phyloP scores from a whole-genome alignment of 2,329 filamentous ascomycete genomes.

The Epichloe uncinata region DNA sequence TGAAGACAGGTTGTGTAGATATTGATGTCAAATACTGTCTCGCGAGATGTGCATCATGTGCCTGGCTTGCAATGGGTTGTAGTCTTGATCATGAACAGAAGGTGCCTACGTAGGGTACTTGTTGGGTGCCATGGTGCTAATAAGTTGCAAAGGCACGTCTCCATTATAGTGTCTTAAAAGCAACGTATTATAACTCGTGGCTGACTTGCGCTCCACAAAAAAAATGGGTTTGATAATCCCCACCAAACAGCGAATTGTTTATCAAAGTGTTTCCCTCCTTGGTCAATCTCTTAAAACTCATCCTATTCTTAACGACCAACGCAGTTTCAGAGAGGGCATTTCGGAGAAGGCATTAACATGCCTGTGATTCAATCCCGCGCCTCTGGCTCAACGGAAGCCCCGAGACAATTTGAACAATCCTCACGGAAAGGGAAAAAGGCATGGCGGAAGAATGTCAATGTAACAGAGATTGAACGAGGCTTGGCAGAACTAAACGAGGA shows the following conservation, averaged over 20 bases:
- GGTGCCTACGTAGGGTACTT: too few species aligned
- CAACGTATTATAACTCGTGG: background rate
- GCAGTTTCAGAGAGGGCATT: background rate
- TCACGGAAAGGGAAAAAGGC: conserved; percentile 97
- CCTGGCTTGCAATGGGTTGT: too few species aligned
- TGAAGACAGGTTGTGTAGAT: too few species aligned
- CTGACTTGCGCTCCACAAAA: conserved; percentile 1
- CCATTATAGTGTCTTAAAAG: background rate
- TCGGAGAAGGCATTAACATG: conserved; percentile 24
- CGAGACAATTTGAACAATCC: conserved; percentile 72
- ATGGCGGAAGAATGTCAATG: conserved; percentile 96
- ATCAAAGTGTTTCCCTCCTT: background rate
- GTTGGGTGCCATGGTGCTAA: too few species aligned
- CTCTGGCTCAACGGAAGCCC: conserved; percentile 43
- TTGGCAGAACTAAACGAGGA: conserved; percentile 77
- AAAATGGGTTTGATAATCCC: background rate
- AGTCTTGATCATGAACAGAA: too few species aligned
- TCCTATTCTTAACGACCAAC: background rate
- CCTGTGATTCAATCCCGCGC: conserved; percentile 35
- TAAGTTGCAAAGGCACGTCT: too few species aligned
- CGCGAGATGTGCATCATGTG: too few species aligned
- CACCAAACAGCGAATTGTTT: background rate
- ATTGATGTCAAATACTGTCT: too few species aligned
- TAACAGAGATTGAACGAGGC: conserved; percentile 72
- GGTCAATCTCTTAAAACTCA: background rate